Conservation (phyloP, 495 filamentous ascomycete species). For the Penicillium cinerascens region DNA sequence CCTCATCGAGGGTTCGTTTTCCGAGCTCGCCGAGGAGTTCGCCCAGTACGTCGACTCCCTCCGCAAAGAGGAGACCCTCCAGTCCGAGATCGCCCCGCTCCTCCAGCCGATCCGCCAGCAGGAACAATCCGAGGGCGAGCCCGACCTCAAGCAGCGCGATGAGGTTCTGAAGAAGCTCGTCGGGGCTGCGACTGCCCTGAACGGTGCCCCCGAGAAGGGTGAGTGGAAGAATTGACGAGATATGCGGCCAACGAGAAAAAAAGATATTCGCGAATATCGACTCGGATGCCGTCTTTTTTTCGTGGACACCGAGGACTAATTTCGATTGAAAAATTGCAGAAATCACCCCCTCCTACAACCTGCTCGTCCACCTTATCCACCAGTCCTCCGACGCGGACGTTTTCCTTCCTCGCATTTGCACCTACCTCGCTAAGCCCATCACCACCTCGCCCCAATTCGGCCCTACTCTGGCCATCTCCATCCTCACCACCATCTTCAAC, state of each 20-base stretch:
- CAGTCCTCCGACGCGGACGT: slow-evolving; percentile 77
- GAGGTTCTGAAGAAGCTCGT: slow-evolving; percentile 87
- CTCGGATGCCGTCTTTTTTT: neutral
- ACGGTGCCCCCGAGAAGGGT: slow-evolving; percentile 85
- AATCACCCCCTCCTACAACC: slow-evolving; percentile 91
- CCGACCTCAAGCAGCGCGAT: slow-evolving; percentile 63
- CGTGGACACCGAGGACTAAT: neutral
- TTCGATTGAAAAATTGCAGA: slow-evolving; percentile 47
- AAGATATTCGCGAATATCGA: slow-evolving; percentile 18
- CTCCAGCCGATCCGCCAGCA: slow-evolving; percentile 57
- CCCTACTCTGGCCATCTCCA: slow-evolving; percentile 75
- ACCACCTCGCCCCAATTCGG: slow-evolving; percentile 81
- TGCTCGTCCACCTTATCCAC: slow-evolving; percentile 85
- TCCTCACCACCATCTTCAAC: slow-evolving; percentile 96
- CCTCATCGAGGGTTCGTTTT: slow-evolving; percentile 88
- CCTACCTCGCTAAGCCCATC: slow-evolving; percentile 81
- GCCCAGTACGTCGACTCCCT: slow-evolving; percentile 74
- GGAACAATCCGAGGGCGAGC: slow-evolving; percentile 44
- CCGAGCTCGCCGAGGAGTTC: slow-evolving; percentile 85
- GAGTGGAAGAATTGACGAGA: slow-evolving; percentile 16
- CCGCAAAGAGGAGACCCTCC: slow-evolving; percentile 55
- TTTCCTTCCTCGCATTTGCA: slow-evolving; percentile 82
- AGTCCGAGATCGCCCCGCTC: slow-evolving; percentile 68
- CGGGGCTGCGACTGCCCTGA: slow-evolving; percentile 64
- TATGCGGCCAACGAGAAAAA: slow-evolving; percentile 11